A percentile compares a stretch with the other conserved stretches of the same genome.
Evolutionary conservation across 129 eudicot genomes (phyloP).

Genomic region (Silybum marianum): DNA sequence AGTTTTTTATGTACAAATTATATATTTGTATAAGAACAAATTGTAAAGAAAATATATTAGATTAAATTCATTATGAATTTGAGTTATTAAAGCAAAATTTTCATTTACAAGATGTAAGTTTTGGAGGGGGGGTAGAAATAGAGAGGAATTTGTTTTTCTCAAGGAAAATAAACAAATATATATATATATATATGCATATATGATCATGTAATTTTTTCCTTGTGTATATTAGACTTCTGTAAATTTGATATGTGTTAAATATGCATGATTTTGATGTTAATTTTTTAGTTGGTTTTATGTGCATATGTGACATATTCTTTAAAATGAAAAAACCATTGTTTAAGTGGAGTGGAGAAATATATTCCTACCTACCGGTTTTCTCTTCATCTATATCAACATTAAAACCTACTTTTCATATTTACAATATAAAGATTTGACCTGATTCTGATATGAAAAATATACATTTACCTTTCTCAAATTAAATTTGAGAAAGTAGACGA

Average conservation of each 20-base stretch:
- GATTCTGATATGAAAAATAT: too few species aligned
- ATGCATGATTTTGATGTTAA: neutral
- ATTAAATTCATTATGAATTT: neutral
- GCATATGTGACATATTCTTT: too few species aligned
- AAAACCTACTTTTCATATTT: too few species aligned
- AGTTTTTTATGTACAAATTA: constrained; percentile 9
- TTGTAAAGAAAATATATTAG: neutral
- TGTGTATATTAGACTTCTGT: neutral
- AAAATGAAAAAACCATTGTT: too few species aligned
- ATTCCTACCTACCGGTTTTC: too few species aligned
- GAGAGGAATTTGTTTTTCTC: constrained; percentile 1
- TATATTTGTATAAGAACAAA: neutral
- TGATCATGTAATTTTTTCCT: neutral
- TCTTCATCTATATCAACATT: too few species aligned
- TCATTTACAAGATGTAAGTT: constrained; percentile 1
- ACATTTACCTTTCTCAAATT: too few species aligned
- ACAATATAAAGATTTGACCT: too few species aligned
- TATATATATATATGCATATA: neutral
- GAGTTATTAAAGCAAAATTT: neutral
- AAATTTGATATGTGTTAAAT: neutral
- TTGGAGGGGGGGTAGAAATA: neutral
- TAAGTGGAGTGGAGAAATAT: too few species aligned
- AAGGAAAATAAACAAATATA: neutral
- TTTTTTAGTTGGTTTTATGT: too few species aligned
- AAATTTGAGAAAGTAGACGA: too few species aligned